phyloP scores from a whole-genome alignment of 2,329 filamentous ascomycete genomes.

The Claviceps sp. region DNA sequence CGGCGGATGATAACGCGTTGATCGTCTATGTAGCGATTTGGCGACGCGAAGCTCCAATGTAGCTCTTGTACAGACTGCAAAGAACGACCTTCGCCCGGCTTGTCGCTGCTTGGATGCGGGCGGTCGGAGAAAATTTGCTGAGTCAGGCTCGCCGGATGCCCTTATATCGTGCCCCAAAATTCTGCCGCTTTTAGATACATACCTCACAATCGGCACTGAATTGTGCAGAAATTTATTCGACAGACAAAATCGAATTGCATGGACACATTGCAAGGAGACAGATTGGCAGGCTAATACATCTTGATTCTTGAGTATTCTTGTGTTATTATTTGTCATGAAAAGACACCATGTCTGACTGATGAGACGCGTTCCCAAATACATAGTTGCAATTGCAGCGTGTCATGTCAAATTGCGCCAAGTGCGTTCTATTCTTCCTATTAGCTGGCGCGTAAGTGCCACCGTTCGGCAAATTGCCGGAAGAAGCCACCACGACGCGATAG shows the following conservation, averaged over 20 bases:
- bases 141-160: constrained; percentile 23
- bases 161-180: constrained; percentile 28
- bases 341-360: too few relatives aligned
- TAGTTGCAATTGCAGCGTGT: neutral
- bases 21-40: neutral
- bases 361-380: neutral
- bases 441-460: neutral
- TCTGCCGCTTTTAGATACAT: constrained; percentile 23
- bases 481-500: neutral
- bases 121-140: constrained; percentile 30
- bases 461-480: neutral
- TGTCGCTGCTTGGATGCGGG: constrained; percentile 17
- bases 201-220: constrained; percentile 23
- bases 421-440: neutral
- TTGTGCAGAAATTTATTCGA: constrained; percentile 7
- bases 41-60: constrained; percentile 1
- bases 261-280: neutral
- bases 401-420: neutral
- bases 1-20: constrained; percentile 2
- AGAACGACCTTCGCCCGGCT: constrained; percentile 7
- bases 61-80: constrained; percentile 5
- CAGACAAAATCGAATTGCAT: neutral
- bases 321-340: too few relatives aligned
- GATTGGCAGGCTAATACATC: neutral
- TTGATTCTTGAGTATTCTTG: too few relatives aligned